A percentile compares a stretch with the other conserved stretches of the same genome.
These are phyloP conservation scores for Poterioochromonas sp. DNA, from an alignment of 352 stramenopile species.

Conservation along the genomic window DNA sequence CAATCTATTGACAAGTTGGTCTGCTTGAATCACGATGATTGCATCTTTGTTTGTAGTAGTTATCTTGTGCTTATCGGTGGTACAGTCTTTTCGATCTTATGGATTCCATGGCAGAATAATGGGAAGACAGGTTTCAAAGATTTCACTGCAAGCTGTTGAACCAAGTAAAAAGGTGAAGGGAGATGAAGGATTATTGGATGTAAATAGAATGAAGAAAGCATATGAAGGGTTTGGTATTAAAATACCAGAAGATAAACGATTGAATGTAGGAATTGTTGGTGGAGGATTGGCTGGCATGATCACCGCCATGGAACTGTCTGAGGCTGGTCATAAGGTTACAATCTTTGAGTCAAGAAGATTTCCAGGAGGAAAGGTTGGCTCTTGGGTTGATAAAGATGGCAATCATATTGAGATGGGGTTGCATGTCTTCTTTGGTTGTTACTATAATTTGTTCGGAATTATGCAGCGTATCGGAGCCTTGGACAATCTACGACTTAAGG, in stretches of 20 bases:
- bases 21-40: too few species aligned
- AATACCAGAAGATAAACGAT: constrained; percentile 40
- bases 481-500: constrained; percentile 64
- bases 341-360: constrained; percentile 67
- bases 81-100: too few species aligned
- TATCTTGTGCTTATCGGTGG: too few species aligned
- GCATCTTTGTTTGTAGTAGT: too few species aligned
- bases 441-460: constrained; percentile 78
- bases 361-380: constrained; percentile 63
- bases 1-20: too few species aligned
- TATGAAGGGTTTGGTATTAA: constrained; percentile 38
- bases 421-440: constrained; percentile 75
- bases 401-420: constrained; percentile 79
- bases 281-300: constrained; percentile 64
- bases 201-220: constrained; percentile 33
- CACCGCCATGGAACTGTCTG: constrained; percentile 66
- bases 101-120: too few species aligned
- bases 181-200: constrained; percentile 24
- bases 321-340: constrained; percentile 66
- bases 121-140: too few species aligned
- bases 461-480: constrained; percentile 69
- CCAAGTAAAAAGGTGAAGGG: neutral
- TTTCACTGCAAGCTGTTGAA: too few species aligned
- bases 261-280: constrained; percentile 67
- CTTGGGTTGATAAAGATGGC: constrained; percentile 67